Conservation (phyloP, 371 early-diverging fungal genomes). For the Actinomucor elegans region DNA sequence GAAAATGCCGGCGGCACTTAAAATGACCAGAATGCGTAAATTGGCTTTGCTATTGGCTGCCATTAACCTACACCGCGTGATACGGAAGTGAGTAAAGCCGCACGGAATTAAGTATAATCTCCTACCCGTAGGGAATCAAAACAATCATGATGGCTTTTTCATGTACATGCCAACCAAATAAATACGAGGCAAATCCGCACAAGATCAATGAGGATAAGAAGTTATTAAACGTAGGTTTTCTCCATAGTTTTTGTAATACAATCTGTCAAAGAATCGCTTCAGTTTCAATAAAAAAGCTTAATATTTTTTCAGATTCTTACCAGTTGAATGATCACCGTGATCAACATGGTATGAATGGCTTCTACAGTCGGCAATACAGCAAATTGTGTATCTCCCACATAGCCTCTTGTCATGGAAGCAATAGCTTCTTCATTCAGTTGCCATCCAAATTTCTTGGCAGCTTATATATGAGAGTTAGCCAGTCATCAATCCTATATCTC, state of each 20-base stretch:
- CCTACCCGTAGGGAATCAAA: conserved; percentile 75
- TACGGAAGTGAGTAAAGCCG: conserved; percentile 6
- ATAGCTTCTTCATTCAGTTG: conserved; percentile 46
- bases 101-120: background rate
- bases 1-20: conserved; percentile 72
- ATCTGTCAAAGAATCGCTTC: conserved; percentile 24
- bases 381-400: conserved; percentile 89
- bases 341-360: conserved; percentile 73
- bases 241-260: conserved; percentile 59
- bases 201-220: conserved; percentile 77
- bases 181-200: conserved; percentile 85
- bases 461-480: conserved; percentile 25
- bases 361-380: conserved; percentile 75
- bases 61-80: conserved; percentile 32
- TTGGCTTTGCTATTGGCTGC: conserved; percentile 47
- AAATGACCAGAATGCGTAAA: conserved; percentile 60
- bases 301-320: too few relatives aligned
- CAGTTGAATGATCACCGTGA: conserved; percentile 75
- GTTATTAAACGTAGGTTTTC: conserved; percentile 63
- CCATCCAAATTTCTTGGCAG: conserved; percentile 42
- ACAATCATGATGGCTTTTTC: conserved; percentile 94
- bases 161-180: conserved; percentile 98
- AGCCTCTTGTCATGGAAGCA: conserved; percentile 84
- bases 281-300: too few relatives aligned
- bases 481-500: background rate